Evolutionary conservation across 805 yeast genomes (phyloP), one percentile per base, ranked within the genome.

Genomic region (Candida coquimbonensis): DNA sequence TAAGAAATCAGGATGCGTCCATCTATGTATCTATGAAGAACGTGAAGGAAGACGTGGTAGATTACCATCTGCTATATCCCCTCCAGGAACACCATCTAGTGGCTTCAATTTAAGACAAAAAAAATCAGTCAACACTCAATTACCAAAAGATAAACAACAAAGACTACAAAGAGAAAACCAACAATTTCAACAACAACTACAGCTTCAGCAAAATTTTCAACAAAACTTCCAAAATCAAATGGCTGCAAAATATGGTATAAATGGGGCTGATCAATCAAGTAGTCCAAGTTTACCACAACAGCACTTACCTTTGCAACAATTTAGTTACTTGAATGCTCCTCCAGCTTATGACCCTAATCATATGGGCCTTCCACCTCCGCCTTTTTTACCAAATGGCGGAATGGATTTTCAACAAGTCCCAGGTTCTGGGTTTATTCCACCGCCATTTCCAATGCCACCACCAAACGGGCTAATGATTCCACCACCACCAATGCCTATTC

Each of bases 11-110:
- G 56, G 52, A 35, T 45, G 53, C 36, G 49, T 52, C 19, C 60
- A 55, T 41, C 25, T 54, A 40, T 59, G 62, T 47, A 45, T 49
- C 6, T 59, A 55, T 33, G 62, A 59, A 24, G 62, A 56, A 21
- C 50, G 54, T 1, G 47, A 31, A 12, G 31, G 47, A 36, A 40
- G 40, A 14, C 37, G 50, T 27, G 50, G 46, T 2, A 41, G 48
- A 16, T 40, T 41, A 4, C 49, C 49, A 6, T 27, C 27, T 19
- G 26, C 27, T 24, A 11, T 33, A 9, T 25, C 42, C 5, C 42
- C 44, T n/a, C 39, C 45, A 12, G 27, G 27, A 13, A 36, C 38
- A 12, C 38, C 38, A 16, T 12, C 24, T 33, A 31, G 34, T 33
- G 29, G 38, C 6, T 36, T 36, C 39, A 44, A 34, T 42, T 16